Percentiles rank a stretch among this genome's conserved stretches.
Evolutionary conservation across 345 rosid species (phyloP).

Genomic region (Gossypium ekmanianum): DNA sequence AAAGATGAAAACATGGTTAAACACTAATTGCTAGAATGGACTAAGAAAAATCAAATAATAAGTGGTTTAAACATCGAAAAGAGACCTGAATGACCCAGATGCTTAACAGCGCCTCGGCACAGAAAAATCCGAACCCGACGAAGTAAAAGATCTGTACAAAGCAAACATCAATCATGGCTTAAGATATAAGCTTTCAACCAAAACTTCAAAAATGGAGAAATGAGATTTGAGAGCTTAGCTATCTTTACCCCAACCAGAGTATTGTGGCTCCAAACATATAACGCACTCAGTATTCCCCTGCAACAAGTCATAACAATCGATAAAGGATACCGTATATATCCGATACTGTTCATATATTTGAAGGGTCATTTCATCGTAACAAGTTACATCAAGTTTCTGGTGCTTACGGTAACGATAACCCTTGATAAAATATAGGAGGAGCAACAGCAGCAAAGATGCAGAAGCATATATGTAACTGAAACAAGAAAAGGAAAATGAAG

Average conservation of each 20-base stretch:
- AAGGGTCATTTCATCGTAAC: too few relatives aligned
- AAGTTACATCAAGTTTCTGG: background rate
- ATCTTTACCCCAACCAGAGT: constrained; percentile 61
- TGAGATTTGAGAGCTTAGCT: background rate
- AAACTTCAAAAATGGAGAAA: background rate
- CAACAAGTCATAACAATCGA: background rate
- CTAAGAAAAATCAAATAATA: background rate
- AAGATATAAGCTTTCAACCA: background rate
- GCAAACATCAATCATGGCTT: too few relatives aligned
- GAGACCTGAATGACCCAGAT: constrained; percentile 88
- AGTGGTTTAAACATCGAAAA: too few relatives aligned
- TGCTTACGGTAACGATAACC: constrained; percentile 82
- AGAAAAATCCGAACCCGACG: constrained; percentile 65
- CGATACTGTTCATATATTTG: too few relatives aligned
- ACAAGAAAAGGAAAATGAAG: background rate
- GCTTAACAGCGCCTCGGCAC: constrained; percentile 67
- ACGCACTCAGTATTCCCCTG: background rate
- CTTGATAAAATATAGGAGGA: constrained; percentile 79
- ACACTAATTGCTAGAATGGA: background rate
- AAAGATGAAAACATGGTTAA: background rate
- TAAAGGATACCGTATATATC: background rate
- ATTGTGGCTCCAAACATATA: constrained; percentile 25
- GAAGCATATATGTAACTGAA: constrained; percentile 76
- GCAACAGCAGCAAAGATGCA: constrained; percentile 75
- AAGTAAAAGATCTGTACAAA: constrained; percentile 69